Conservation (phyloP, 139 green algal genomes). For the Chlamydomonas sphaeroides region DNA sequence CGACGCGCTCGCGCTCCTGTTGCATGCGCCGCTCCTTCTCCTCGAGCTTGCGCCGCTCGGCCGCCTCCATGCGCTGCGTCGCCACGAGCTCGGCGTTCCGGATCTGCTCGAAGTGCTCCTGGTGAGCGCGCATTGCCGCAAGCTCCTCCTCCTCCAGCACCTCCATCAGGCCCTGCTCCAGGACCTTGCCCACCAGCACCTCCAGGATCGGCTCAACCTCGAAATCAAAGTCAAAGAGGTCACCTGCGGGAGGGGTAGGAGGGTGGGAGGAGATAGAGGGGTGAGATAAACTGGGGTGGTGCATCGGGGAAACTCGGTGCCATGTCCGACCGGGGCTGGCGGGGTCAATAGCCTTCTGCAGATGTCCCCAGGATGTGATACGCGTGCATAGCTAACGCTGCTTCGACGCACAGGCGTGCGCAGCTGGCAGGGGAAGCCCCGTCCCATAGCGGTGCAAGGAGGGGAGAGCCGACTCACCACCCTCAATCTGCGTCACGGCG, state of each 20-base stretch:
- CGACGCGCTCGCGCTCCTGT: constrained; percentile 74
- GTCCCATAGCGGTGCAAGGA: too few relatives aligned
- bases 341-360: too few relatives aligned
- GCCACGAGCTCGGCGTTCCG: constrained; percentile 84
- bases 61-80: constrained; percentile 87
- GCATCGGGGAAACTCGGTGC: too few relatives aligned
- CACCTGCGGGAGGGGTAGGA: constrained; percentile 51
- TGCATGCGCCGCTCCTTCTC: constrained; percentile 82
- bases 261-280: background rate
- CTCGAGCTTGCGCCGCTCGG: constrained; percentile 83
- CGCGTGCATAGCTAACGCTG: too few relatives aligned
- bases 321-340: too few relatives aligned
- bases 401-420: too few relatives aligned
- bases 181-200: constrained; percentile 87
- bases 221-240: constrained; percentile 94
- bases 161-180: constrained; percentile 92
- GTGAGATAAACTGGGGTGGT: too few relatives aligned
- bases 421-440: too few relatives aligned
- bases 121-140: constrained; percentile 81
- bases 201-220: constrained; percentile 91
- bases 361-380: too few relatives aligned
- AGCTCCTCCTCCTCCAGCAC: constrained; percentile 93
- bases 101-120: constrained; percentile 83
- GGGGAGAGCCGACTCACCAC: constrained; percentile 51
- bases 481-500: constrained; percentile 82